Evolutionary conservation across 2,329 filamentous ascomycete genomes (phyloP).

Genomic region (Trichophyton verrucosum): DNA sequence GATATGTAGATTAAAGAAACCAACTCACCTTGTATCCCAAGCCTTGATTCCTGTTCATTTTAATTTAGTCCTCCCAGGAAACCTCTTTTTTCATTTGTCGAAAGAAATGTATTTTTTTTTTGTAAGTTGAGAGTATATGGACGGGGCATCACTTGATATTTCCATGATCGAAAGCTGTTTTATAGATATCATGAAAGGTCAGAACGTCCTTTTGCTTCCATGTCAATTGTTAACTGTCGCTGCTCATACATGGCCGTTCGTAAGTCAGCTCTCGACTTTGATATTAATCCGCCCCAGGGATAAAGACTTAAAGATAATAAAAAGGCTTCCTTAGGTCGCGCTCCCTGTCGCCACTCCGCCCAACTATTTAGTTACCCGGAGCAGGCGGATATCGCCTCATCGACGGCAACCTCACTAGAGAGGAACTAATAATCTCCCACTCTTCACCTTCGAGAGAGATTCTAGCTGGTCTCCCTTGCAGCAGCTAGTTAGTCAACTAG

Average conservation of each 20-base stretch:
- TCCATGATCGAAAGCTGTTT: conserved; percentile 3
- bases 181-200: conserved; percentile 3
- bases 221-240: not conserved
- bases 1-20: conserved; percentile 11
- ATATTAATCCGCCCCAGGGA: no score
- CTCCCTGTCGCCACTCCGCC: not conserved
- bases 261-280: no score
- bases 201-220: not conserved
- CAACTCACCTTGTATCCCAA: conserved; percentile 6
- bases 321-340: no score
- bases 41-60: conserved; percentile 4
- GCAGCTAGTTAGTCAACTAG: no score
- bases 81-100: conserved; percentile 3
- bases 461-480: no score
- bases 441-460: not conserved
- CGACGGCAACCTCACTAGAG: not conserved
- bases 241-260: not conserved
- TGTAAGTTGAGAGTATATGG: not conserved
- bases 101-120: conserved; percentile 4
- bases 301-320: no score
- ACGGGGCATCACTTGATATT: conserved; percentile 5
- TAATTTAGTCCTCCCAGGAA: conserved; percentile 5
- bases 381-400: not conserved
- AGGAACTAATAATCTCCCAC: not conserved
- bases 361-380: not conserved